Base-by-base conservation (phyloP, 371 early-diverging fungal species). In the Syncephalastrum sp. region DNA sequence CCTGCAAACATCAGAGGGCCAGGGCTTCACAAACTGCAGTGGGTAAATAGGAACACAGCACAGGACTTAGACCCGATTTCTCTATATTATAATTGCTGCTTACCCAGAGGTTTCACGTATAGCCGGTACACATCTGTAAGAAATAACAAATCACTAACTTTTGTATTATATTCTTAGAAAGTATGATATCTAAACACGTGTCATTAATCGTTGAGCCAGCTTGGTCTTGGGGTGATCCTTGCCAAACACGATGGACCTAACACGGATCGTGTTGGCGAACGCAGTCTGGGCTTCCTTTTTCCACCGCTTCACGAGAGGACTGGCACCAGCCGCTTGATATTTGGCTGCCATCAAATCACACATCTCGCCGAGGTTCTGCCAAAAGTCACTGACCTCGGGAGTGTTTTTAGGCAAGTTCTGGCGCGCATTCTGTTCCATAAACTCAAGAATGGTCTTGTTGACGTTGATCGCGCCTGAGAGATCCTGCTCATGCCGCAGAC, bases 331-430 rank as follows among this genome's bases (percentile, higher is more conserved):
- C 6, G 19, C 56, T 42, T 54, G 61, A 49, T 69, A 71, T 50
- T 82, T 67, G 29, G 66, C 66, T 10, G 76, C 81, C 69, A 79
- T 70, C 47, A 67, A 62, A 45, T 72, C 58, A 47, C 75, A 78
- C 51, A 83, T 59, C 54, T 87, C 87, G 24, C 82, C 86, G n/a
- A 89, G 64, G 16, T 84, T 75, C 56, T 74, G 69, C 62, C 79
- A 73, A 56, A 82, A 81, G 53, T 87, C 87, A 24, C 83, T 82
- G 25, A 85, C 70, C 23, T 84, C 82, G 24, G 86, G 76, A 23
- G 84, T 81, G 56, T 82, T 70, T 25, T 53, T 61, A 8, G 89
- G 82, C n/a, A 87, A 63, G 17, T 75, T 70, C 4, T 60, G 42
- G 1, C 52, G 48, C 13, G 72, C 63, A 42, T 70, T 63, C 13